Conservation (phyloP, 495 filamentous ascomycete species). For the Penicillium angulare region DNA sequence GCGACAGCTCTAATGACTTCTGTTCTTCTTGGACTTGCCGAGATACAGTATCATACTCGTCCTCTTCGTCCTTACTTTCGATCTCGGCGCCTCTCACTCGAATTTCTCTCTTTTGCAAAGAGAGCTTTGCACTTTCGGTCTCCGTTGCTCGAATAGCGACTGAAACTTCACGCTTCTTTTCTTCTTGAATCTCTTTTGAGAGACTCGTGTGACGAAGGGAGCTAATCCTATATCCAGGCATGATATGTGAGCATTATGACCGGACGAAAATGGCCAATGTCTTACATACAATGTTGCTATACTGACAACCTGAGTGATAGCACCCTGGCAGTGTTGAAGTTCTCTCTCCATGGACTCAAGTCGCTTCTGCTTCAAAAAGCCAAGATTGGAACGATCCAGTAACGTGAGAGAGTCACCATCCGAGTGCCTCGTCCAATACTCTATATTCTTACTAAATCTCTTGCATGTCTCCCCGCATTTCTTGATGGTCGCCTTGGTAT, state of each 20-base stretch:
- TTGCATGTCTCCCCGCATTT: conserved; percentile 31
- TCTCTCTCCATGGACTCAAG: conserved; percentile 8
- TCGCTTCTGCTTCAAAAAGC: conserved; percentile 6
- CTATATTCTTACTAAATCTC: conserved; percentile 5
- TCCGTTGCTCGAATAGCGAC: not conserved
- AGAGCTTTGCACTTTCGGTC: not conserved
- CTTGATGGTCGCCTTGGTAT: conserved; percentile 29
- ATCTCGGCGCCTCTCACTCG: not conserved
- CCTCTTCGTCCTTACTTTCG: not conserved
- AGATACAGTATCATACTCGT: not conserved
- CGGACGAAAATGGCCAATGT: not conserved
- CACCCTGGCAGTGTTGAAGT: conserved; percentile 9
- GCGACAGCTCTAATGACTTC: not conserved
- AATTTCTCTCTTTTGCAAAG: not conserved
- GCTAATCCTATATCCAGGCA: not conserved
- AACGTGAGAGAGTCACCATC: conserved; percentile 1
- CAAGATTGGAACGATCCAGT: conserved; percentile 8
- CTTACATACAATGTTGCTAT: conserved; percentile 4
- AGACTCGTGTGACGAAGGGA: not conserved
- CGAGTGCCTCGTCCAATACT: conserved; percentile 13
- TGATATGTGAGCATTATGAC: not conserved
- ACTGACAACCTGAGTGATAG: conserved; percentile 7
- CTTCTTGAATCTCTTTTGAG: not conserved
- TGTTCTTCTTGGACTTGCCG: not conserved
- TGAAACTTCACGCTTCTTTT: not conserved